phyloP scores from a whole-genome alignment of 371 early-diverging fungal species.

The Lichtheimia ramosa region DNA sequence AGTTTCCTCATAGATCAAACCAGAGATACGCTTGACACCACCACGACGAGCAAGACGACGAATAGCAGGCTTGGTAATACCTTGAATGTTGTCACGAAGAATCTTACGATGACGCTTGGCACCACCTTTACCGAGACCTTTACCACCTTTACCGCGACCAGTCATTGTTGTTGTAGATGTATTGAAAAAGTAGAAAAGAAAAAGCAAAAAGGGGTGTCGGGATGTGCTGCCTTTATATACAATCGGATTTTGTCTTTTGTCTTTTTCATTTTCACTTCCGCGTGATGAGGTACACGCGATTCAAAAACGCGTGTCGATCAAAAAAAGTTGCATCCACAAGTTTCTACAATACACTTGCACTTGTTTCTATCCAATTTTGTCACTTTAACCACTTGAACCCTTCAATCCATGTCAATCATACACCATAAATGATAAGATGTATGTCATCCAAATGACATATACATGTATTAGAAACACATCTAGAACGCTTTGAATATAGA shows the following conservation, averaged over 20 bases:
- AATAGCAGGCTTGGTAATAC: slow-evolving; percentile 99
- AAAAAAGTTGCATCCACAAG: too few relatives aligned
- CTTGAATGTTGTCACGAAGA: slow-evolving; percentile 97
- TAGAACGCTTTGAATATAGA: too few relatives aligned
- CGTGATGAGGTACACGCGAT: too few relatives aligned
- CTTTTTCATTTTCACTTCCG: slow-evolving; percentile 5
- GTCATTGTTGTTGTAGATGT: slow-evolving; percentile 59
- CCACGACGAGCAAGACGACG: slow-evolving; percentile 99
- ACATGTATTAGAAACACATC: too few relatives aligned
- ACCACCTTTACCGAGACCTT: slow-evolving; percentile 96
- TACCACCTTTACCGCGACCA: slow-evolving; percentile 97
- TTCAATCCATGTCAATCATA: too few relatives aligned
- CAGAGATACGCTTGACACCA: slow-evolving; percentile 99
- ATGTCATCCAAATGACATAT: too few relatives aligned
- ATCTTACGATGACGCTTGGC: slow-evolving; percentile 99
- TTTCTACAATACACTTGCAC: too few relatives aligned
- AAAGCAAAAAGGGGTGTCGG: slow-evolving; percentile 12
- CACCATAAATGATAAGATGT: too few relatives aligned
- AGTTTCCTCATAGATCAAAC: slow-evolving; percentile 99
- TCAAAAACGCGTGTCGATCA: too few relatives aligned
- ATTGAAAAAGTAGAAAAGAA: slow-evolving; percentile 17
- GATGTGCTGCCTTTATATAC: slow-evolving; percentile 1
- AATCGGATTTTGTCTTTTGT: background rate
- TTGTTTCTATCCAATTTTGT: too few relatives aligned
- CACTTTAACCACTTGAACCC: too few relatives aligned